Evolutionary conservation across 768 basidiomycete genomes (phyloP).

Genomic region (Rhodosporidiobolus sp.): DNA sequence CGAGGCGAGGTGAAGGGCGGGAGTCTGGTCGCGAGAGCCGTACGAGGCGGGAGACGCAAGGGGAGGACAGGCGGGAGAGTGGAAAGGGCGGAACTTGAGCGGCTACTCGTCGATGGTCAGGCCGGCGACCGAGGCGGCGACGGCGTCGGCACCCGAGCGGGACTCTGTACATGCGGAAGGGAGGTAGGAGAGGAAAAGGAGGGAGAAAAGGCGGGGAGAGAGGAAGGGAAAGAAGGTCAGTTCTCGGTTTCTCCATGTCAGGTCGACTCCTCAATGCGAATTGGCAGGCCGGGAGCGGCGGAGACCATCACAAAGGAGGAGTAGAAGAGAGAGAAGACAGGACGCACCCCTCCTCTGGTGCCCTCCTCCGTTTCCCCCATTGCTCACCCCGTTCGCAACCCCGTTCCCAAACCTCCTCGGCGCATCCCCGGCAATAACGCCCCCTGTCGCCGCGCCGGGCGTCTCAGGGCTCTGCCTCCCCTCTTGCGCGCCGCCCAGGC

Average conservation of each 20-base stretch:
- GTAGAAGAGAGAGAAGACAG: too few species aligned
- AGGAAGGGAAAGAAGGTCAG: not conserved
- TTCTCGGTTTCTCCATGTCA: not conserved
- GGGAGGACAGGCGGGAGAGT: not conserved
- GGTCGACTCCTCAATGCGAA: too few species aligned
- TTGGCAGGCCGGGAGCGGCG: too few species aligned
- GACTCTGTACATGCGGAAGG: constrained; percentile 1
- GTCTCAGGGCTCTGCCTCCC: constrained; percentile 19
- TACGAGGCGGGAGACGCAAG: too few species aligned
- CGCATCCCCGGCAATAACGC: constrained; percentile 26
- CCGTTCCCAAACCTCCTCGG: constrained; percentile 23
- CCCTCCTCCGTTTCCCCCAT: not conserved
- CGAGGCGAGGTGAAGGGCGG: not conserved
- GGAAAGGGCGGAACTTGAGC: not conserved
- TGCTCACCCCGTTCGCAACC: not conserved
- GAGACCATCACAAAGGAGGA: too few species aligned
- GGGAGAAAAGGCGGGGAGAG: not conserved
- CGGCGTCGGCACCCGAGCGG: not conserved
- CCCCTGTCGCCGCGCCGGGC: constrained; percentile 11
- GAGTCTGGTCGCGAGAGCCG: not conserved
- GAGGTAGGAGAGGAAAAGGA: not conserved
- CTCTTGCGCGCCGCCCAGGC: too few species aligned
- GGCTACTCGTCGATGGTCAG: constrained; percentile 7
- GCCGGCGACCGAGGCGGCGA: constrained; percentile 3
- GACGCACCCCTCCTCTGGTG: not conserved